Percentiles rank a stretch among this genome's conserved stretches.
phyloP scores from a whole-genome alignment of 176 grass and related monocot genomes.

The Oryza glaberrima region DNA sequence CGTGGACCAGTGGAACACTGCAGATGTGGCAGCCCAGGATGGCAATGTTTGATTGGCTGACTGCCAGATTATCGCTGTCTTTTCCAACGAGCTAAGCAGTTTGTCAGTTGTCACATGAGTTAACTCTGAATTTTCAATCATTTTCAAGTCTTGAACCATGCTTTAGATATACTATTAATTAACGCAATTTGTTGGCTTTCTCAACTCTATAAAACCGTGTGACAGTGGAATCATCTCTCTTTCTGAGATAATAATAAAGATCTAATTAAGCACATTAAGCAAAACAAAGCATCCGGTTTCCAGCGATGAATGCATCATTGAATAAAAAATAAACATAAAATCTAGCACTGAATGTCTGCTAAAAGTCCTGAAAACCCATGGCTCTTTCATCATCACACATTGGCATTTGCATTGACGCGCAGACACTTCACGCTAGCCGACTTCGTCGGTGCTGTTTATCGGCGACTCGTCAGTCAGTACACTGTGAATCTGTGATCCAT shows the following conservation, averaged over 20 bases:
- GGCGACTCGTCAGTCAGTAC: not conserved
- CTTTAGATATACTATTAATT: not conserved
- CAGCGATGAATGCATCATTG: not conserved
- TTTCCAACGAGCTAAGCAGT: not conserved
- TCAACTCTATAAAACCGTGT: not conserved
- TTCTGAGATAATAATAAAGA: not conserved
- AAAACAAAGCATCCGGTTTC: not conserved
- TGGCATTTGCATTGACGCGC: not conserved
- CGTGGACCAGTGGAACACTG: not conserved
- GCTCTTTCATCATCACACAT: not conserved
- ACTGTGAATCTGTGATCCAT: not conserved
- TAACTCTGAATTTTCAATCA: not conserved
- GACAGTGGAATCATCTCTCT: not conserved
- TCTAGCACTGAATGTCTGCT: no score
- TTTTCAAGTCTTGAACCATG: no score
- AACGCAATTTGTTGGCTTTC: not conserved
- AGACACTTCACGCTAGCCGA: not conserved
- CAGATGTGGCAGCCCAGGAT: not conserved
- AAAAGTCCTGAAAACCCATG: not conserved
- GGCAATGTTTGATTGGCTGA: not conserved
- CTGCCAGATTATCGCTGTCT: not conserved
- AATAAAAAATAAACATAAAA: not conserved
- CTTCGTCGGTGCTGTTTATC: not conserved
- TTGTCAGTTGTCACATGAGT: not conserved
- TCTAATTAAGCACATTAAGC: not conserved